phyloP scores from a whole-genome alignment of 768 basidiomycete species.

The Candolleomyces efflorescens region DNA sequence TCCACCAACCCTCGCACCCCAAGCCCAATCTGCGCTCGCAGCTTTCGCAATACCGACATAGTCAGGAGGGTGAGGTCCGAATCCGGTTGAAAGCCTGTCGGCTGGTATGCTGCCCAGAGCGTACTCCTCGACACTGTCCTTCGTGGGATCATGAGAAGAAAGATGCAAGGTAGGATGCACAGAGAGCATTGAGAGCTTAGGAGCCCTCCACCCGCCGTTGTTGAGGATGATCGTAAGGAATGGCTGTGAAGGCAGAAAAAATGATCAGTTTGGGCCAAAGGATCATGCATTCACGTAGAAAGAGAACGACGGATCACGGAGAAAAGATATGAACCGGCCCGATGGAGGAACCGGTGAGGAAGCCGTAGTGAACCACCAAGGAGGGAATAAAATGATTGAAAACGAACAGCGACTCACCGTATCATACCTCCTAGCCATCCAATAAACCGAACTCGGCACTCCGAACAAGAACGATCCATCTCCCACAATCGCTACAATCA shows the following conservation, averaged over 20 bases:
- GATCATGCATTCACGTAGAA: no score
- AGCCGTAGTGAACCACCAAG: no score
- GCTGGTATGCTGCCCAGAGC: slow-evolving; percentile 32
- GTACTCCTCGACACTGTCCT: slow-evolving; percentile 37
- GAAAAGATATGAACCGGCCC: no score
- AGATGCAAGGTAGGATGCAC: slow-evolving; percentile 42
- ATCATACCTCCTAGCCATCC: slow-evolving; percentile 68
- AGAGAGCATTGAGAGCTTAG: slow-evolving; percentile 59
- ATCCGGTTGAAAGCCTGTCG: slow-evolving; percentile 53
- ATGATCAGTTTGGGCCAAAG: no score
- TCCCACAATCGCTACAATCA: slow-evolving; percentile 58
- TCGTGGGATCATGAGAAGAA: no score
- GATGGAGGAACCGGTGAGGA: no score
- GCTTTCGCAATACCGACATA: slow-evolving; percentile 69
- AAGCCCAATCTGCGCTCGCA: slow-evolving; percentile 15
- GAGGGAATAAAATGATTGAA: no score
- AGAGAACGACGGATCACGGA: no score
- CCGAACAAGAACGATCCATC: slow-evolving; percentile 70
- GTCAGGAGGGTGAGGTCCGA: slow-evolving; percentile 60
- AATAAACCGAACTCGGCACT: slow-evolving; percentile 61
- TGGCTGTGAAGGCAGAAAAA: slow-evolving; percentile 35
- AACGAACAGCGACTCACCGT: slow-evolving; percentile 37
- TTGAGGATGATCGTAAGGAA: slow-evolving; percentile 69
- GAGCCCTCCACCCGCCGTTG: slow-evolving; percentile 72
- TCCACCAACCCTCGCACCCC: no score